phyloP scores from a whole-genome alignment of 2,329 filamentous ascomycete species.

The Talaromyces sp. region DNA sequence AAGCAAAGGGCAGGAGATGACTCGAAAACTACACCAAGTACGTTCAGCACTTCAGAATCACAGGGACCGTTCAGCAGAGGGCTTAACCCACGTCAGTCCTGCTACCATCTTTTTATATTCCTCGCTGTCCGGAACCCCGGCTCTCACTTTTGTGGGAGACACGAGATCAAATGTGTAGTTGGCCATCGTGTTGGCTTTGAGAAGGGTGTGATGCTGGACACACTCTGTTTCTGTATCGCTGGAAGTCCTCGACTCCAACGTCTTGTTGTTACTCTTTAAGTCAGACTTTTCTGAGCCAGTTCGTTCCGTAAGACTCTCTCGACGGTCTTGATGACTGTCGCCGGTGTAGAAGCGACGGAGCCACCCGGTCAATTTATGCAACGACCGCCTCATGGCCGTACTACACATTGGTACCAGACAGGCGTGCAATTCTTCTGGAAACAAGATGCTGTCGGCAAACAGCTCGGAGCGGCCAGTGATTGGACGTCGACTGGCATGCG shows the following conservation, averaged over 20 bases:
- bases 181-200: slow-evolving; percentile 1
- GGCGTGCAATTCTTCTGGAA: not conserved
- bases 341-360: slow-evolving; percentile 6
- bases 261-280: not conserved
- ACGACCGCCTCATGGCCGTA: slow-evolving; percentile 1
- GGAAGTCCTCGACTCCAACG: slow-evolving; percentile 6
- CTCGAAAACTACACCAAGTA: slow-evolving; percentile 9
- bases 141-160: not conserved
- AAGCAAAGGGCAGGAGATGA: slow-evolving; percentile 12
- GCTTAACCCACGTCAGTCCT: slow-evolving; percentile 12
- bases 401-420: slow-evolving; percentile 1
- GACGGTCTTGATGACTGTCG: not conserved
- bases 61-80: not conserved
- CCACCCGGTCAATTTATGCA: slow-evolving; percentile 10
- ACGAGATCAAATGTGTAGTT: not conserved
- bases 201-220: not conserved
- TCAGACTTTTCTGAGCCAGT: not conserved
- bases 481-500: not conserved
- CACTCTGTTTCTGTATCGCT: slow-evolving; percentile 1
- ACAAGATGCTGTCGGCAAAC: not conserved
- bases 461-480: not conserved
- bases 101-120: slow-evolving; percentile 16
- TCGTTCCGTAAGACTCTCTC: not conserved
- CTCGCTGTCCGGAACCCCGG: slow-evolving; percentile 3
- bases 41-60: not conserved